Conservation (phyloP, 78 protist species). For the Dictyostelium purpureum region DNA sequence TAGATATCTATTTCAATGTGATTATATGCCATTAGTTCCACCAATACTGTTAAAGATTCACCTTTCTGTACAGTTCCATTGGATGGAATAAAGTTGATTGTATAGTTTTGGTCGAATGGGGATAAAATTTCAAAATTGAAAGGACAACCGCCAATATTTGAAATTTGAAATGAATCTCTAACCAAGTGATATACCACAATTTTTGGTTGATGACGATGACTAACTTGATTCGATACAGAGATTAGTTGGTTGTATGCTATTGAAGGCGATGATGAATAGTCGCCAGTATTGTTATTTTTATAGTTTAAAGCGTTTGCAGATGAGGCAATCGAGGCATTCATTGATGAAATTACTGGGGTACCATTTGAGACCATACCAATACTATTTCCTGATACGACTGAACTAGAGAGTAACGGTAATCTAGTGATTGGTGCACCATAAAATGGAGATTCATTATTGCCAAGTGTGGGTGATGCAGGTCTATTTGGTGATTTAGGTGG, state of each 20-base stretch:
- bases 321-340: not conserved
- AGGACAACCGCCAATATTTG: slow-evolving; percentile 43
- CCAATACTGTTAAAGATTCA: not conserved
- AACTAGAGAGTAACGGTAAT: not conserved
- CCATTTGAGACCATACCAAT: slow-evolving; percentile 3
- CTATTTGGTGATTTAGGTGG: not conserved
- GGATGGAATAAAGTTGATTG: slow-evolving; percentile 21
- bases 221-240: not conserved
- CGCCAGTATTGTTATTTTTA: not conserved
- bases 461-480: not conserved
- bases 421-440: not conserved
- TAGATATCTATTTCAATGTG: slow-evolving; percentile 38
- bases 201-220: slow-evolving; percentile 44
- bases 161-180: slow-evolving; percentile 56
- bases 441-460: not conserved
- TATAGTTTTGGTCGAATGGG: slow-evolving; percentile 51
- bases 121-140: slow-evolving; percentile 45
- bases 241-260: not conserved
- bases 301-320: not conserved
- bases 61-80: slow-evolving; percentile 34
- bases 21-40: slow-evolving; percentile 41
- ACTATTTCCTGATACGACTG: no score
- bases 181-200: slow-evolving; percentile 51
- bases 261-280: not conserved
- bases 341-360: not conserved